phyloP scores from a whole-genome alignment of 345 rosid genomes.

The Kernera saxatilis region DNA sequence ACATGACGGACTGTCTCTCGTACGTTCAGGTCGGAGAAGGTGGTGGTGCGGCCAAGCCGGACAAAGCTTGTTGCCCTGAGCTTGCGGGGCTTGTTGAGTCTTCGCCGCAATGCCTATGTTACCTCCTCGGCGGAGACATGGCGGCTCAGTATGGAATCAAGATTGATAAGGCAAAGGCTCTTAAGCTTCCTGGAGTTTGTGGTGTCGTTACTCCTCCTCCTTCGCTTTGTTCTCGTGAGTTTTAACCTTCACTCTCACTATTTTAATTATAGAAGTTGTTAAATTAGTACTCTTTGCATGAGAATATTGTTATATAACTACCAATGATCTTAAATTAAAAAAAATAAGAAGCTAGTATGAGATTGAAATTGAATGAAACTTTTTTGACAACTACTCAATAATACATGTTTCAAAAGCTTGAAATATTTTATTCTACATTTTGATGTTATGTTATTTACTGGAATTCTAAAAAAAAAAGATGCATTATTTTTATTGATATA shows the following conservation, averaged over 20 bases:
- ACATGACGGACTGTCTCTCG: conserved; percentile 65
- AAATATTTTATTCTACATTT: not conserved
- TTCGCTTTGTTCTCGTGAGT: conserved; percentile 42
- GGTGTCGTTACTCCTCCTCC: conserved; percentile 40
- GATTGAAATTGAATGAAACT: not conserved
- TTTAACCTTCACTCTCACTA: not conserved
- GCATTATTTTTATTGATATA: not conserved
- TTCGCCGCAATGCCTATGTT: conserved; percentile 51
- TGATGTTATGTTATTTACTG: not conserved
- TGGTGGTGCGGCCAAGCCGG: conserved; percentile 57
- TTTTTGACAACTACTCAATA: not conserved
- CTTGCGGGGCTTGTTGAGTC: conserved; percentile 70
- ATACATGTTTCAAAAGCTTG: not conserved
- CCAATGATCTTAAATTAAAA: not conserved
- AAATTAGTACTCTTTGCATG: not conserved
- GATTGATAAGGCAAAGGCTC: conserved; percentile 47
- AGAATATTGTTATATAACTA: not conserved
- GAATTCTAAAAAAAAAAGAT: not conserved
- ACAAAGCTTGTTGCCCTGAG: conserved; percentile 67
- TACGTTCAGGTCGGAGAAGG: conserved; percentile 40
- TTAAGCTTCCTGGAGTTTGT: conserved; percentile 65
- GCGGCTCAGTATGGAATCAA: conserved; percentile 35
- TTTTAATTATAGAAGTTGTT: not conserved
- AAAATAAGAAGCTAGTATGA: not conserved
- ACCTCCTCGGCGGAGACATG: conserved; percentile 33